These are phyloP conservation scores for Phyllosticta citriasiana DNA, from an alignment of 2,329 filamentous ascomycete genomes.

Conservation along the genomic window DNA sequence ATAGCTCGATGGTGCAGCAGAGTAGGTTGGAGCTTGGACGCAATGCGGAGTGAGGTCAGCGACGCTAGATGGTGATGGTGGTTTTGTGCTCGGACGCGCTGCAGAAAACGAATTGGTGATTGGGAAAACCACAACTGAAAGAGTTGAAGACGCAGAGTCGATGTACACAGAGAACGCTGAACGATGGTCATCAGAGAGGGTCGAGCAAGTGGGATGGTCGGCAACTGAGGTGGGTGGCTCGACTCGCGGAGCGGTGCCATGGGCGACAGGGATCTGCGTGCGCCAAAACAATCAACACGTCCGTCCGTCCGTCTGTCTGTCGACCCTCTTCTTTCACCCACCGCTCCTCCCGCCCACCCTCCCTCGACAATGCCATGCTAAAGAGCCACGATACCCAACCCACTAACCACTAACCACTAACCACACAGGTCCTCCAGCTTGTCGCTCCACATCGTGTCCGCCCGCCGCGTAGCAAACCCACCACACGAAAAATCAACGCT, in stretches of 20 bases:
- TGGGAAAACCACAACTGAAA: neutral
- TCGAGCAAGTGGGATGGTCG: neutral
- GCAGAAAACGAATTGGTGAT: neutral
- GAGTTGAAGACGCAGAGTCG: neutral
- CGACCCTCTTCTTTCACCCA: neutral
- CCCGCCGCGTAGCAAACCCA: neutral
- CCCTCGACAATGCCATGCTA: neutral
- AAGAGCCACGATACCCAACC: neutral
- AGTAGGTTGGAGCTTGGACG: slow-evolving; percentile 8
- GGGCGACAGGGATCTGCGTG: slow-evolving; percentile 6
- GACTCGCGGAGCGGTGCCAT: slow-evolving; percentile 1
- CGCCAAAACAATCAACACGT: slow-evolving; percentile 10
- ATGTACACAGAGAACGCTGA: neutral
- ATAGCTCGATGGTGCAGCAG: neutral
- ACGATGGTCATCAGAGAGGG: too few species aligned
- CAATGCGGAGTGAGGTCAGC: slow-evolving; percentile 4
- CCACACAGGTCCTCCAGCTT: neutral
- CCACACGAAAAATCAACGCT: slow-evolving; percentile 6
- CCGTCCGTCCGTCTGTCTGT: neutral
- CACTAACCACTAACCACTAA: slow-evolving; percentile 10
- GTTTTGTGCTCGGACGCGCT: neutral
- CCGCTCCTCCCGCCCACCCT: neutral
- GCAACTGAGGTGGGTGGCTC: neutral
- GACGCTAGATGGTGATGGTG: neutral
- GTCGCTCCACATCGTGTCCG: neutral